Conservation (phyloP, 176 grass and related monocot genomes). For the Phragmites australis region DNA sequence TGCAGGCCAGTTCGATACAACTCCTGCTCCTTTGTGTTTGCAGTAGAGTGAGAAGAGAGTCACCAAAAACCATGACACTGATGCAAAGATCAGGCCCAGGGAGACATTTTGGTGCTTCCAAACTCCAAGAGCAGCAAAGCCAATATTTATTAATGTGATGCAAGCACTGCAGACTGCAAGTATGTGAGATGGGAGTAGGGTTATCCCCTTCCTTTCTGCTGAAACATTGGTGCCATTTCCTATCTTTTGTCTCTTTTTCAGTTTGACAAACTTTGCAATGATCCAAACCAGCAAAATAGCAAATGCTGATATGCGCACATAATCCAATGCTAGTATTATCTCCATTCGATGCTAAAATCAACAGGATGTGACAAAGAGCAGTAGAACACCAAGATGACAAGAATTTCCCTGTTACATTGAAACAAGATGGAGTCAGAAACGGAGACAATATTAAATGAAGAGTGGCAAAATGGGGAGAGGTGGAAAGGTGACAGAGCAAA, state of each 20-base stretch:
- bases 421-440: background rate
- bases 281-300: constrained; percentile 50
- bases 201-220: background rate
- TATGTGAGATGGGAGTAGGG: constrained; percentile 12
- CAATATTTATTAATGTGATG: constrained; percentile 36
- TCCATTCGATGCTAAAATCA: constrained; percentile 28
- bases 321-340: constrained; percentile 24
- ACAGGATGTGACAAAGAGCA: background rate
- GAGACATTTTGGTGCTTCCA: constrained; percentile 33
- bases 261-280: constrained; percentile 16
- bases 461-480: background rate
- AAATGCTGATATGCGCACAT: constrained; percentile 30
- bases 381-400: background rate
- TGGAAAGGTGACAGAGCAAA: background rate
- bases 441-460: background rate
- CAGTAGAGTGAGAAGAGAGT: constrained; percentile 46
- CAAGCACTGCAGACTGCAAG: constrained; percentile 37
- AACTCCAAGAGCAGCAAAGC: constrained; percentile 20
- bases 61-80: constrained; percentile 54
- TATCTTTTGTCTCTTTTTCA: constrained; percentile 7
- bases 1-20: constrained; percentile 36
- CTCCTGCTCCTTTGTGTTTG: constrained; percentile 33
- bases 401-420: constrained; percentile 32
- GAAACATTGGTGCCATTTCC: background rate
- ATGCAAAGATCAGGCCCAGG: constrained; percentile 31